phyloP scores from a whole-genome alignment of 2,329 filamentous ascomycete species.

The Fusarium tupiense region DNA sequence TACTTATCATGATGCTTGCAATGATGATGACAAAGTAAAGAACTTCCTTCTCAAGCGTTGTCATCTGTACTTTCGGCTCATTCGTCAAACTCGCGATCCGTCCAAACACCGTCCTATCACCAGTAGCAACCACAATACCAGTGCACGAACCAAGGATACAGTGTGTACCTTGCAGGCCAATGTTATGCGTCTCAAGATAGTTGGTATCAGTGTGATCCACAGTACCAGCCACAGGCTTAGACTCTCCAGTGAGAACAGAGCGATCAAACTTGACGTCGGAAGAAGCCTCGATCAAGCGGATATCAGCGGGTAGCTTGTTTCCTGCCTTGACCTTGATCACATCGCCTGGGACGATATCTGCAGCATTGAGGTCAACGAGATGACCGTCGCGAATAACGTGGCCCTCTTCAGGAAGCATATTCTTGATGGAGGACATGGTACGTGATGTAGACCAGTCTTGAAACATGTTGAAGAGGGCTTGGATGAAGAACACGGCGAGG shows the following conservation, averaged over 20 bases:
- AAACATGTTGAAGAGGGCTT: conserved; percentile 11
- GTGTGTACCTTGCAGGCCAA: conserved; percentile 83
- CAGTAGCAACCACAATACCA: conserved; percentile 76
- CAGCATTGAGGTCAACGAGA: neutral
- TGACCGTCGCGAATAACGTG: neutral
- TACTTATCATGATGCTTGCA: conserved; percentile 71
- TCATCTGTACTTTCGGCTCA: conserved; percentile 73
- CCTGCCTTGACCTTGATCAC: neutral
- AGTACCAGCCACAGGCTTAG: neutral
- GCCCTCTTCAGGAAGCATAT: neutral
- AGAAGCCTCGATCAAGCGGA: neutral
- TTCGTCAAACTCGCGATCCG: conserved; percentile 78
- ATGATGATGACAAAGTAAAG: conserved; percentile 80
- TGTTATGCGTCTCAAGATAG: conserved; percentile 71
- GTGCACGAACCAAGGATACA: conserved; percentile 74
- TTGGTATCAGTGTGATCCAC: conserved; percentile 4
- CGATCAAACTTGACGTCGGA: conserved; percentile 8
- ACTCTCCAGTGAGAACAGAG: neutral
- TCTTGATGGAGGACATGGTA: conserved; percentile 14
- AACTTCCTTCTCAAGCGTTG: conserved; percentile 77
- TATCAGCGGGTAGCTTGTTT: conserved; percentile 3
- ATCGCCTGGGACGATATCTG: neutral
- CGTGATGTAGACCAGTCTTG: conserved; percentile 16
- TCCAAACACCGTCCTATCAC: conserved; percentile 79
- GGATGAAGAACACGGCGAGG: neutral